Evolutionary conservation across 805 yeast genomes (phyloP).

Genomic region (Starmera pachycereana): DNA sequence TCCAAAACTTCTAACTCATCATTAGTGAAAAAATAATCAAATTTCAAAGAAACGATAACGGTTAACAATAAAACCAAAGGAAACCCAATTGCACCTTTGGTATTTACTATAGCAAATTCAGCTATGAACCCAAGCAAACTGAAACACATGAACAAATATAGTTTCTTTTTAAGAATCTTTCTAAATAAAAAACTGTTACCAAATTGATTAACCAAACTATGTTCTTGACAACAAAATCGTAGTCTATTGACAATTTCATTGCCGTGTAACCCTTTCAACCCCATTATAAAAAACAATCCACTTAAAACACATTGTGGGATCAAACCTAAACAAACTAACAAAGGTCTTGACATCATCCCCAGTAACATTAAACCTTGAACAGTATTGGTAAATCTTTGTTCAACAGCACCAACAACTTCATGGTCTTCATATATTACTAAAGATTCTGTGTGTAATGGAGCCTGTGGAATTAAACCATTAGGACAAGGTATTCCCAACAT

Average conservation of each 20-base stretch:
- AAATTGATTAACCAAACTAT: slow-evolving; percentile 2
- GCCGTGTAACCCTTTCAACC: slow-evolving; percentile 61
- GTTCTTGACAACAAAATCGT: slow-evolving; percentile 41
- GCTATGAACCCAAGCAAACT: slow-evolving; percentile 62
- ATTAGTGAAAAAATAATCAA: slow-evolving; percentile 52
- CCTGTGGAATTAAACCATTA: slow-evolving; percentile 94
- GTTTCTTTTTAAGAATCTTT: slow-evolving; percentile 22
- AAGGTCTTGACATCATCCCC: slow-evolving; percentile 85
- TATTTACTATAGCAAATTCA: slow-evolving; percentile 79
- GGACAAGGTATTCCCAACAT: slow-evolving; percentile 91
- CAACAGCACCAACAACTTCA: slow-evolving; percentile 46
- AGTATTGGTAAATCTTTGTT: slow-evolving; percentile 80
- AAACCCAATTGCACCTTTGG: slow-evolving; percentile 89
- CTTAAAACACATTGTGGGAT: slow-evolving; percentile 92
- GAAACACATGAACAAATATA: slow-evolving; percentile 44
- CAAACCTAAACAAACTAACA: slow-evolving; percentile 65
- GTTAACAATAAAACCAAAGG: slow-evolving; percentile 70
- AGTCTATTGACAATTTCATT: slow-evolving; percentile 58
- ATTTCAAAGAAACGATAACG: slow-evolving; percentile 53
- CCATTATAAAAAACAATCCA: slow-evolving; percentile 92
- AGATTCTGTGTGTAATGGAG: slow-evolving; percentile 84
- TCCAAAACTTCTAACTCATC: slow-evolving; percentile 59
- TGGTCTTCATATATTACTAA: slow-evolving; percentile 38
- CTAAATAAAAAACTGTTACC: slow-evolving; percentile 19
- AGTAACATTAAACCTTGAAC: slow-evolving; percentile 76